Base-by-base conservation (phyloP, 768 basidiomycete species). In the Pleurotus eryngii region DNA sequence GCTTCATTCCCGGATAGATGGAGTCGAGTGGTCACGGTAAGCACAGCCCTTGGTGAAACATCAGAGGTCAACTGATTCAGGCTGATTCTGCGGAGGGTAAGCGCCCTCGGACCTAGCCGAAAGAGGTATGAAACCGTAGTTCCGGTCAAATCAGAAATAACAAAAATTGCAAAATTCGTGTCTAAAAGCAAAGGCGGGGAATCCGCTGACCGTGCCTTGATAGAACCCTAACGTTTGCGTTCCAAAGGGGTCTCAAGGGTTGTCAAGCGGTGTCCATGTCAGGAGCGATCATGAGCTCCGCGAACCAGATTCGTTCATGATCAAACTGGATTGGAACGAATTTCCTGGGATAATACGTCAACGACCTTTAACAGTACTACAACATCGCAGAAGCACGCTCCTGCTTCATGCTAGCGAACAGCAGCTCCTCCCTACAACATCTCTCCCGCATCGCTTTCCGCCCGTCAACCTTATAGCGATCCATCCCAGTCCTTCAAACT, bases 301-400 rank as follows among this genome's bases (percentile, higher is more conserved):
- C 73, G 72, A 75, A 70, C 74, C 73, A 74, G 74, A 76, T 77
- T 72, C 64, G 60, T 65, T 68, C 60, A 67, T 65, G 72, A 76
- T 75, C 76, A 72, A 73, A 72, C 70, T 73, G 73, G 71, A 64
- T 59, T 72, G 69, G 67, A 68, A 64, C 61, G 61, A 60, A 57
- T 67, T 74, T 73, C 71, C 70, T 75, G 72, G 73, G 71, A 74
- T 75, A 74, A 74, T 73, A 76, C 74, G 74, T 76, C 75, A 76
- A 76, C 69, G 60, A 64, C 61, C 70, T 72, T 61, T 58, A 67
- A 65, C 69, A 65, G 67, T 54, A 66, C 65, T 54, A 66, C 65
- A 71, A 69, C 63, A 68, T 74, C 74, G 74, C 74, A 74, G 72
- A 72, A 65, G 70, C 65, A 63, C 66, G 66, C 49, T n/a, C 26